Evolutionary conservation across 306 rosid species (phyloP).

Genomic region (Alnus glutinosa): DNA sequence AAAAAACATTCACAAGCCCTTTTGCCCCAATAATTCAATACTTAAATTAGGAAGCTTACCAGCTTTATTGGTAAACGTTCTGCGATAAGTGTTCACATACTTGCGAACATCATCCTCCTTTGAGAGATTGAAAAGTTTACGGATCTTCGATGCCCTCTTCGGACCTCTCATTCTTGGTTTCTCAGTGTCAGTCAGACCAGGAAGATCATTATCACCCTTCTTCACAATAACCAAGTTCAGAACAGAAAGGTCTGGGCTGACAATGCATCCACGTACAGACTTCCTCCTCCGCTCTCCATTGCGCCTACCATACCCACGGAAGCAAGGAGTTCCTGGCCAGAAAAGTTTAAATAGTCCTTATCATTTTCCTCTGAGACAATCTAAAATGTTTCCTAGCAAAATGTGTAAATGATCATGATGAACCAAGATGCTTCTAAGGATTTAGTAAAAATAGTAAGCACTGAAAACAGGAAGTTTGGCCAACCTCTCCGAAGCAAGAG

Average conservation of each 20-base stretch:
- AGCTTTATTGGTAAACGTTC: slow-evolving; percentile 44
- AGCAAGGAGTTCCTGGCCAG: slow-evolving; percentile 58
- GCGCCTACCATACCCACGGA: slow-evolving; percentile 67
- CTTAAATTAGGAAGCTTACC: slow-evolving; percentile 25
- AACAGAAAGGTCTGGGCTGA: slow-evolving; percentile 63
- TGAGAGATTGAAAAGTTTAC: slow-evolving; percentile 59
- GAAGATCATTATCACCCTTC: slow-evolving; percentile 66
- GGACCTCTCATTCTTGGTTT: slow-evolving; percentile 72
- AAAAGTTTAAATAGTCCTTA: not conserved
- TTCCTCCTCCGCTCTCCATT: slow-evolving; percentile 65
- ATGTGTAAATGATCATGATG: not conserved
- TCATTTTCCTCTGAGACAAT: not conserved
- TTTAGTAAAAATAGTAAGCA: not conserved
- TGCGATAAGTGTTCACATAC: slow-evolving; percentile 65
- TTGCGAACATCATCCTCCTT: slow-evolving; percentile 67
- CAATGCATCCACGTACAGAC: slow-evolving; percentile 65
- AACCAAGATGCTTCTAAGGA: not conserved
- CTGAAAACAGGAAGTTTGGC: not conserved
- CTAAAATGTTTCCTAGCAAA: not conserved
- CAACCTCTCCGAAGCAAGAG: slow-evolving; percentile 47
- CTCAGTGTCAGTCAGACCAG: slow-evolving; percentile 63
- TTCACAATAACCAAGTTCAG: slow-evolving; percentile 64
- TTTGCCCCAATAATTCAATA: not conserved
- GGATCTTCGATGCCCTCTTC: slow-evolving; percentile 66
- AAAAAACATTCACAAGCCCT: not conserved